Evolutionary conservation across 176 grass and related monocot species (phyloP), one percentile per base, ranked within the genome.

Genomic region (Eragrostis curvula): DNA sequence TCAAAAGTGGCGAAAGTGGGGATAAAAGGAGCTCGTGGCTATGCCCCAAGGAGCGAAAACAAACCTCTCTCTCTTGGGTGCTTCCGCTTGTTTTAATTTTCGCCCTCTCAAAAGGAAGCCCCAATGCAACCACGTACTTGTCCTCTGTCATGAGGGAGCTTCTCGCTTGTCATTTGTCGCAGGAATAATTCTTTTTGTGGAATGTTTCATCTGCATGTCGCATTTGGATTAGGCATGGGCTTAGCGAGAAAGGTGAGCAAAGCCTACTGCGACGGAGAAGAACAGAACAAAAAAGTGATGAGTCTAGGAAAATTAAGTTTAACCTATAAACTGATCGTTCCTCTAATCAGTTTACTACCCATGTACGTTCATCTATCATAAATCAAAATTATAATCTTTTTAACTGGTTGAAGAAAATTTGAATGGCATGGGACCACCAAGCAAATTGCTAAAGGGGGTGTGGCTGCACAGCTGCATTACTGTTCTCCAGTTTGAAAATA

Each of bases 1-100:
- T 99, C 89, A 94, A 99, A 99, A 99, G 96, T 69, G 89, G 81
- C 65, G 93, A 99, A 99, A 99, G 93, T 86, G 61, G 69, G 90
- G 88, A 79, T 85, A 89, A 91, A 89, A 91, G 83, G 84, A 49
- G 53, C 20, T 11, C 82, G 55, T 69, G 53, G 71, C 7, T 83
- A 74, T 79, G 39, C 79, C 84, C 80, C 85, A 79, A 91, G 71
- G 77, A 25, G 12, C 58, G 58, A 85, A 69, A 85, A 79, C 81
- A 79, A 86, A 36, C 79, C 88, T 66, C 36, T 76, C 55, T 78
- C 88, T 85, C 69, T 80, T 99, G 87, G 85, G 93, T n/a, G 82
- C 47, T 96, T 94, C 91, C 89, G 88, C 87, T 93, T 90, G 96
- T 96, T 91, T 88, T 92, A 46, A 63, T 65, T 46, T 56, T 25